Evolutionary conservation across 1,139 yeast genomes (phyloP).

Genomic region (Suhomyces taliae): DNA sequence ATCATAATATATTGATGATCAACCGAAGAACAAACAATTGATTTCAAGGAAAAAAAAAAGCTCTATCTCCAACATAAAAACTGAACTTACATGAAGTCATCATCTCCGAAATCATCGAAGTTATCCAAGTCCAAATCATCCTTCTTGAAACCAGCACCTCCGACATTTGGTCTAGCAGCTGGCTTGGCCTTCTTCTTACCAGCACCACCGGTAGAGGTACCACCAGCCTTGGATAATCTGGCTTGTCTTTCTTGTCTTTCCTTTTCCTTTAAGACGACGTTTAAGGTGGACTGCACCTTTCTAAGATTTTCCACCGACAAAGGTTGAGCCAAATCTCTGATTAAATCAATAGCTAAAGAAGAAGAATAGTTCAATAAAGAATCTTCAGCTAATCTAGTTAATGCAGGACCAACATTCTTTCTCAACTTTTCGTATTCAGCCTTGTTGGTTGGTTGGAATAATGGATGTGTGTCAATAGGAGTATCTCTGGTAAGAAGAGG

Average conservation of each 20-base stretch:
- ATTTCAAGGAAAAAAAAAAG: background rate
- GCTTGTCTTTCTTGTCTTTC: constrained; percentile 87
- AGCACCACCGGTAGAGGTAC: constrained; percentile 89
- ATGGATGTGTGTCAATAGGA: constrained; percentile 70
- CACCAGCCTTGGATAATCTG: constrained; percentile 75
- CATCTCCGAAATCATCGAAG: constrained; percentile 64
- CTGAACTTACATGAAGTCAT: constrained; percentile 82
- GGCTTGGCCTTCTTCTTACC: constrained; percentile 92
- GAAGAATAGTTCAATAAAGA: constrained; percentile 71
- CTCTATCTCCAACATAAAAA: constrained; percentile 1
- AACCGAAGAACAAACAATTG: background rate
- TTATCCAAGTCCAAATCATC: constrained; percentile 57
- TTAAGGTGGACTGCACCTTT: constrained; percentile 83
- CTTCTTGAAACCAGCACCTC: constrained; percentile 71
- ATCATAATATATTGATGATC: constrained; percentile 2
- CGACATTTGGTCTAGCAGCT: constrained; percentile 69
- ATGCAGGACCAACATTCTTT: constrained; percentile 69
- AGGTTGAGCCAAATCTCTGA: constrained; percentile 82
- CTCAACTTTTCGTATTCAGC: constrained; percentile 81
- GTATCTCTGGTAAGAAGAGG: constrained; percentile 59
- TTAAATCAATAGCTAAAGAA: constrained; percentile 76
- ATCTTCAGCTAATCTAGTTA: constrained; percentile 63
- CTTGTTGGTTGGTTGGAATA: constrained; percentile 79
- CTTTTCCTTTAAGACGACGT: constrained; percentile 79
- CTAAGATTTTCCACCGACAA: constrained; percentile 78